Conservation (phyloP, 1,139 yeast genomes). For the Kluyveromyces sp. region DNA sequence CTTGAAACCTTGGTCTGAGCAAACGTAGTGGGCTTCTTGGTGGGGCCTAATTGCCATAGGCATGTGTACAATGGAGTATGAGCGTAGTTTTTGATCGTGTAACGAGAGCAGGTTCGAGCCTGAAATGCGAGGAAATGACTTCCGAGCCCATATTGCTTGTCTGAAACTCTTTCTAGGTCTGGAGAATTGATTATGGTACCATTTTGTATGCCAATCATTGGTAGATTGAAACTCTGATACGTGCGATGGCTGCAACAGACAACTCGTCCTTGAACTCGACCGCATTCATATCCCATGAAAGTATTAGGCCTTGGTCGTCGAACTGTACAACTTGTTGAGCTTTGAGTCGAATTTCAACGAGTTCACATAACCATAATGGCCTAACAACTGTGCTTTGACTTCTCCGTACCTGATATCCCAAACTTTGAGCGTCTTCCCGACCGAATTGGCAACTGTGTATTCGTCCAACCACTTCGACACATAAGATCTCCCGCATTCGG, state of each 20-base stretch:
- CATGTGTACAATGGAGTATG: conserved; percentile 12
- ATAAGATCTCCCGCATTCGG: not conserved
- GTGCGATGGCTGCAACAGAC: conserved; percentile 15
- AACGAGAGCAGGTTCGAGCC: conserved; percentile 7
- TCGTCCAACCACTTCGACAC: conserved; percentile 18
- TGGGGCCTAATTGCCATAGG: conserved; percentile 5
- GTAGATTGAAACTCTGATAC: conserved; percentile 15
- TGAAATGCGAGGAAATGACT: not conserved
- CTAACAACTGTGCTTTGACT: conserved; percentile 14
- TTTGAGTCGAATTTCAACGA: conserved; percentile 13
- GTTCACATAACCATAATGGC: conserved; percentile 19
- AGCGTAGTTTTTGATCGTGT: conserved; percentile 19
- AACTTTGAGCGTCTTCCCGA: conserved; percentile 16
- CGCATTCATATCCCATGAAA: conserved; percentile 21
- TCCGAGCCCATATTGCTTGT: not conserved
- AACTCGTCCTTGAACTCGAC: conserved; percentile 1
- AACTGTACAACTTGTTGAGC: conserved; percentile 15
- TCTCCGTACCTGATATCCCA: conserved; percentile 23
- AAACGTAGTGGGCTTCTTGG: conserved; percentile 7
- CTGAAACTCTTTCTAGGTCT: conserved; percentile 1
- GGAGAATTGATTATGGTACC: conserved; percentile 19
- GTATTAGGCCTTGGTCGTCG: conserved; percentile 20
- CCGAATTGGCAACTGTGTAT: conserved; percentile 18
- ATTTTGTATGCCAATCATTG: conserved; percentile 16
- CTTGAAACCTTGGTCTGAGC: not conserved